These are phyloP conservation scores for Mycena olivaceomarginata DNA, from an alignment of 768 basidiomycete species.

Conservation along the genomic window DNA sequence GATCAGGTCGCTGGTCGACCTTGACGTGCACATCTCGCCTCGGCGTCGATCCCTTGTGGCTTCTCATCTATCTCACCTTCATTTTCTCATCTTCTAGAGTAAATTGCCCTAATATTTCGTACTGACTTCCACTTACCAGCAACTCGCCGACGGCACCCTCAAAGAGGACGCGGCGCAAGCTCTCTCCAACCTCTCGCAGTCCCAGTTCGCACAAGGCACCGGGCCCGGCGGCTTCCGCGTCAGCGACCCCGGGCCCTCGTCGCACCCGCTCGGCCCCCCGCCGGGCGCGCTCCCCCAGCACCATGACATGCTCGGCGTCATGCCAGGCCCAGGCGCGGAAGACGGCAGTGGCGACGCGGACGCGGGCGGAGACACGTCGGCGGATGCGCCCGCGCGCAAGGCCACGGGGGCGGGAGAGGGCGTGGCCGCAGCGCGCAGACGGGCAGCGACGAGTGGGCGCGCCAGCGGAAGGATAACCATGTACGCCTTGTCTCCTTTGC, in stretches of 20 bases:
- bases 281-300: conserved; percentile 65
- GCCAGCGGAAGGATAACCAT: conserved; percentile 90
- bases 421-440: conserved; percentile 75
- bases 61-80: not conserved
- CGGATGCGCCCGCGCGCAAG: conserved; percentile 51
- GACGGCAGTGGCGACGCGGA: conserved; percentile 52
- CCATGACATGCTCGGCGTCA: conserved; percentile 72
- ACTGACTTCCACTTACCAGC: not conserved
- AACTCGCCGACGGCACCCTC: conserved; percentile 44
- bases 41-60: conserved; percentile 10
- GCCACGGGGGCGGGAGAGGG: conserved; percentile 59
- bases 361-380: conserved; percentile 49
- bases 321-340: conserved; percentile 58
- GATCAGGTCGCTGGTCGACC: too few relatives aligned
- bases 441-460: conserved; percentile 87
- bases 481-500: conserved; percentile 63
- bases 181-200: conserved; percentile 48
- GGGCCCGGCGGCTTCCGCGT: conserved; percentile 70
- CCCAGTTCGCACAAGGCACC: conserved; percentile 54
- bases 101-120: not conserved
- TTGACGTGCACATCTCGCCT: conserved; percentile 57
- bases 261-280: conserved; percentile 82
- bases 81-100: too few relatives aligned
- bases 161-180: conserved; percentile 53
- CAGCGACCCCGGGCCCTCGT: conserved; percentile 83